Conservation (phyloP, 1,139 yeast genomes). For the Geotrichum australiense region DNA sequence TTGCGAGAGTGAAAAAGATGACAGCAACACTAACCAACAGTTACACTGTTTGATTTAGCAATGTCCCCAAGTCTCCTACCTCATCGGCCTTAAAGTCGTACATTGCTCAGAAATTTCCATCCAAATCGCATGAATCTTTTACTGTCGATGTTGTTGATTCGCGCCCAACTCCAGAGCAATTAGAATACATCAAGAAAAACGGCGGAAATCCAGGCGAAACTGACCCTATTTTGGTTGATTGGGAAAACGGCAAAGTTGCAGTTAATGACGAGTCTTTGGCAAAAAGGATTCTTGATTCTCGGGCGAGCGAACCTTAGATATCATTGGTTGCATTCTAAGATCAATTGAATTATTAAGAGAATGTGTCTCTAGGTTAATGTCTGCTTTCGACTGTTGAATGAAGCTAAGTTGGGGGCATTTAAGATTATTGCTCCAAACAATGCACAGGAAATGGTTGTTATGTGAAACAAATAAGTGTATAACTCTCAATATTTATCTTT, state of each 20-base stretch:
- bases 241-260: slow-evolving; percentile 35
- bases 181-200: neutral
- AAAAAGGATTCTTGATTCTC: slow-evolving; percentile 31
- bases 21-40: neutral
- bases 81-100: slow-evolving; percentile 22
- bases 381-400: too few species aligned
- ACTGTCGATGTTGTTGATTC: slow-evolving; percentile 31
- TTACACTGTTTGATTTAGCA: slow-evolving; percentile 22
- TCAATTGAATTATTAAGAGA: too few species aligned
- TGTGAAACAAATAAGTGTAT: too few species aligned
- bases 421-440: too few species aligned
- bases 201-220: slow-evolving; percentile 13
- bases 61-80: slow-evolving; percentile 23
- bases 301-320: too few species aligned
- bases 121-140: slow-evolving; percentile 26
- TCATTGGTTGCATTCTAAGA: too few species aligned
- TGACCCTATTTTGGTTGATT: slow-evolving; percentile 34
- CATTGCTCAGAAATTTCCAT: slow-evolving; percentile 23
- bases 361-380: too few species aligned
- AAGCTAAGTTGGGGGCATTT: too few species aligned
- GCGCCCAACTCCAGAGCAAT: slow-evolving; percentile 32
- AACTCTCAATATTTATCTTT: too few species aligned
- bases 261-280: slow-evolving; percentile 37
- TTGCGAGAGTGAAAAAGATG: slow-evolving; percentile 7
- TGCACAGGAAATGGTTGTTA: too few species aligned